Evolutionary conservation across 805 yeast genomes (phyloP), one percentile per base, ranked within the genome.

Genomic region (Brettanomyces nanus): DNA sequence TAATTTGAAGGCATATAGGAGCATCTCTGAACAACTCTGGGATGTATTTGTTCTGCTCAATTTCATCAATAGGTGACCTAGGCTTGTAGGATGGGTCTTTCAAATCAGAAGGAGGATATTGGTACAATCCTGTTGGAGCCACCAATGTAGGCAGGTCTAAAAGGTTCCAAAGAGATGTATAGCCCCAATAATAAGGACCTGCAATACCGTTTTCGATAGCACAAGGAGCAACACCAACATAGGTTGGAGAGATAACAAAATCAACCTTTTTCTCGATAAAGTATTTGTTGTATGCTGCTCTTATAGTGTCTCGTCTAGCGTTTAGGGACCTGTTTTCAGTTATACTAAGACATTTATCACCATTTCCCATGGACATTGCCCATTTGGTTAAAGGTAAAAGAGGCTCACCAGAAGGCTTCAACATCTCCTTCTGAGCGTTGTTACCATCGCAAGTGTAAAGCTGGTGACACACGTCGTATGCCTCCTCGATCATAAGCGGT

Each of bases 361-460:
- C 85, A 14, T 68, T 66, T 42, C 85, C 85, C 46, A 65, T 68
- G 33, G 71, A 65, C 45, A 80, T 59, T 35, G 67, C 67, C 73
- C 80, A 78, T 53, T 75, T 71, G 28, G 85, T 77, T 48, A 81
- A 68, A 42, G 77, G 77, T 13, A 63, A 55, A 41, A 78, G 57
- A 26, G 89, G 89, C 55, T 85, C 90, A 31, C 90, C 89, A 11
- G 83, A 74, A 4, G 61, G 69, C 15, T 63, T 58, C 43, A 83
- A 54, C 49, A 73, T 54, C 33, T 64, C 66, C 36, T 68, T 63
- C 51, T 77, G 79, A 41, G 66, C 71, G 43, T 61, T 56, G 53
- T 80, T 82, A 35, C 90, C 90, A 56, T 85, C 94, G 46, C 76
- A 69, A 10, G 66, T 63, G 58, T 80, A 84, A 59, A 80, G 55